Percentiles rank a stretch among this genome's conserved stretches.
Evolutionary conservation across 345 rosid species (phyloP).

Genomic region (Streptanthus diversifolius): DNA sequence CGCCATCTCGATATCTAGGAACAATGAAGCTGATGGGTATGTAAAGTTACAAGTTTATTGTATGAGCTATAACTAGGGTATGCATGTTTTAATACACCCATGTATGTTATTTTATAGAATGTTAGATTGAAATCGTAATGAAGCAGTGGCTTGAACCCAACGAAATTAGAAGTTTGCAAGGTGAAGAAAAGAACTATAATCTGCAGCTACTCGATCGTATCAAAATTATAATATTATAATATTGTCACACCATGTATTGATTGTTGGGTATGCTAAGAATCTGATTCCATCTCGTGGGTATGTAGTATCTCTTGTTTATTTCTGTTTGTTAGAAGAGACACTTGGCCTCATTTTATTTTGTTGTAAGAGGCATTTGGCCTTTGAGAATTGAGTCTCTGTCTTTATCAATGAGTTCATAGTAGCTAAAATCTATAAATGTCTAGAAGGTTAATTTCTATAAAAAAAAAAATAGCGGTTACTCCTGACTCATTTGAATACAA

Average conservation of each 20-base stretch:
- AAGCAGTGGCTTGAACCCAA: constrained; percentile 19
- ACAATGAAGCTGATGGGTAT: neutral
- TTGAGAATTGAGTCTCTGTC: neutral
- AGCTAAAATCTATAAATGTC: neutral
- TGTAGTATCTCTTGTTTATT: neutral
- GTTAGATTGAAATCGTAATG: neutral
- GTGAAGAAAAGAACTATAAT: constrained; percentile 27
- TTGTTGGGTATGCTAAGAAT: constrained; percentile 28
- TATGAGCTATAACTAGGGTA: neutral
- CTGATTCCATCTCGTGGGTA: constrained; percentile 13
- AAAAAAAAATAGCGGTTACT: neutral
- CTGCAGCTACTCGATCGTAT: constrained; percentile 22
- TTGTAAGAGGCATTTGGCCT: constrained; percentile 22
- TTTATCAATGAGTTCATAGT: neutral
- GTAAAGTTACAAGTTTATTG: neutral
- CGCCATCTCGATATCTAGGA: constrained; percentile 30
- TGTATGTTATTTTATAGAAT: constrained; percentile 8
- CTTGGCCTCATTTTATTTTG: neutral
- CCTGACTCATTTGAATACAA: neutral
- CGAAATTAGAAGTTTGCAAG: constrained; percentile 4
- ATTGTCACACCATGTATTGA: constrained; percentile 8
- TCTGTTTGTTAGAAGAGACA: neutral
- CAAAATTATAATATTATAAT: constrained; percentile 12
- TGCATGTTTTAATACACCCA: neutral
- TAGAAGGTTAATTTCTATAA: neutral